Evolutionary conservation across 2,329 filamentous ascomycete genomes (phyloP).

Genomic region (Chaetomium strumarium): DNA sequence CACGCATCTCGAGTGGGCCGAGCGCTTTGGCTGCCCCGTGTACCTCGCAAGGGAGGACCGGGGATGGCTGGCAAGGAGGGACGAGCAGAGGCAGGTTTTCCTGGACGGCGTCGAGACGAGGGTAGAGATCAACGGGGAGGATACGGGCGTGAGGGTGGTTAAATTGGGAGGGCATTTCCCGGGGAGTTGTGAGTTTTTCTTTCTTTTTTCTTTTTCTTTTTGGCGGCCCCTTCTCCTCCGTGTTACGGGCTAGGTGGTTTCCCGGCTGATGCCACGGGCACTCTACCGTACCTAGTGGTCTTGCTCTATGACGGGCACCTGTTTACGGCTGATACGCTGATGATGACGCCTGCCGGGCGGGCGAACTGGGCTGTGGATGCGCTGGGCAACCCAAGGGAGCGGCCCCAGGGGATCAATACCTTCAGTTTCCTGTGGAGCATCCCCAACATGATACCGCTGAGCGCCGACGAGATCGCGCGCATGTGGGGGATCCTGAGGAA

Average conservation of each 20-base stretch:
- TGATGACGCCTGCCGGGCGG: constrained; percentile 58
- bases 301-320: constrained; percentile 56
- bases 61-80: constrained; percentile 52
- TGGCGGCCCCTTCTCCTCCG: too few relatives aligned
- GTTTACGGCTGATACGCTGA: constrained; percentile 72
- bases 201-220: background rate
- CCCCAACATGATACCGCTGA: constrained; percentile 67
- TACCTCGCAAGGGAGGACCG: constrained; percentile 62
- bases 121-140: constrained; percentile 32
- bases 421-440: constrained; percentile 75
- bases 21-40: constrained; percentile 61
- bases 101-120: constrained; percentile 38
- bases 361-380: constrained; percentile 43
- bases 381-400: constrained; percentile 30
- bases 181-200: constrained; percentile 45
- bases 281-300: constrained; percentile 41
- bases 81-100: constrained; percentile 38
- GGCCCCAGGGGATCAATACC: constrained; percentile 42
- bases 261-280: background rate
- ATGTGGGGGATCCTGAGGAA: constrained; percentile 65
- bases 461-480: constrained; percentile 53
- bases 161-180: constrained; percentile 77
- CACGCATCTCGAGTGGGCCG: constrained; percentile 68
- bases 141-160: constrained; percentile 52
- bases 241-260: too few relatives aligned